Percentiles rank a stretch among this genome's conserved stretches.
Evolutionary conservation across 495 filamentous ascomycete species (phyloP).

Genomic region (Corynascus novoguineensis): DNA sequence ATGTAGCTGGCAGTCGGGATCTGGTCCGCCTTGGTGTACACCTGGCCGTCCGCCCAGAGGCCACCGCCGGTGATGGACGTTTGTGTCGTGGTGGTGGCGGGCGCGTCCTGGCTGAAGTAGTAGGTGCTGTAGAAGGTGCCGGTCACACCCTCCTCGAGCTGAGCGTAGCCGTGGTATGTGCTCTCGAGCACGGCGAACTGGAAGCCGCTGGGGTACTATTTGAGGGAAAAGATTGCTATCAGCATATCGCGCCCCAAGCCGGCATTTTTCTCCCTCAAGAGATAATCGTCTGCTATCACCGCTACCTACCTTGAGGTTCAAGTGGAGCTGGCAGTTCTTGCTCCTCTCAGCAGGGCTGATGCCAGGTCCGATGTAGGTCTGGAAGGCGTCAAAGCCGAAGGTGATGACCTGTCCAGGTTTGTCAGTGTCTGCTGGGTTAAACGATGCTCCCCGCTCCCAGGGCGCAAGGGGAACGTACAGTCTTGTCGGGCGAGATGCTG

Average conservation of each 20-base stretch:
- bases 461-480: conserved; percentile 28
- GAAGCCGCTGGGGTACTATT: conserved; percentile 52
- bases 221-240: neutral
- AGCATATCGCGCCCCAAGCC: too few relatives aligned
- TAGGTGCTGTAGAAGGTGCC: conserved; percentile 53
- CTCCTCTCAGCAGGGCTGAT: conserved; percentile 33
- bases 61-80: conserved; percentile 45
- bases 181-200: conserved; percentile 51
- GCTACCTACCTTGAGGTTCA: conserved; percentile 44
- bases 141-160: conserved; percentile 49
- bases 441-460: neutral
- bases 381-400: conserved; percentile 53
- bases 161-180: conserved; percentile 54
- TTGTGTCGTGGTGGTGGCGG: conserved; percentile 46
- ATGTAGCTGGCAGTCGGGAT: conserved; percentile 49
- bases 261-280: too few relatives aligned
- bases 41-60: conserved; percentile 42
- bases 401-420: conserved; percentile 43
- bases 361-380: conserved; percentile 51
- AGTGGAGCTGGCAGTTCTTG: conserved; percentile 59
- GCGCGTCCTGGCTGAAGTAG: conserved; percentile 50
- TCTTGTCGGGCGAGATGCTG: conserved; percentile 47
- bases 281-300: neutral
- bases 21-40: conserved; percentile 54
- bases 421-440: neutral